Percentiles rank a stretch among this genome's conserved stretches.
Conservation (phyloP, 1,139 yeast species). For the Saccharomyces pastorianus region DNA sequence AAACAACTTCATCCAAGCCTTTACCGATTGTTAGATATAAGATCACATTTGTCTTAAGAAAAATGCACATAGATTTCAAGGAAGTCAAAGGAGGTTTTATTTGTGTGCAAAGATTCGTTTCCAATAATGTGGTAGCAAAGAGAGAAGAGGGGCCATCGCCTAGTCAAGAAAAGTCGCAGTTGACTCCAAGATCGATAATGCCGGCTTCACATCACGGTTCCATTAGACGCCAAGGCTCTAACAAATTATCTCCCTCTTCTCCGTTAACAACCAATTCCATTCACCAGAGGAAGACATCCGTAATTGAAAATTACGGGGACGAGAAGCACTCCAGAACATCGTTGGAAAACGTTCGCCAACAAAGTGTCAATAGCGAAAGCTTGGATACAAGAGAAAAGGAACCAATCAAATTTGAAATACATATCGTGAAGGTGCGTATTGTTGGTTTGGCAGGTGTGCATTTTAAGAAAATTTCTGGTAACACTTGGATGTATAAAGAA, state of each 20-base stretch:
- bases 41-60: conserved; percentile 66
- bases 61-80: conserved; percentile 67
- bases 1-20: conserved; percentile 88
- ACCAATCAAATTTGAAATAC: conserved; percentile 73
- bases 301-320: not conserved
- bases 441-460: conserved; percentile 90
- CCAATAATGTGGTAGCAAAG: not conserved
- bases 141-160: not conserved
- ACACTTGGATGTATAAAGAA: conserved; percentile 94
- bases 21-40: conserved; percentile 79
- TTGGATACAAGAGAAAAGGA: not conserved
- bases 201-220: not conserved
- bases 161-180: too few relatives aligned
- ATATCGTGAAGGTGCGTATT: conserved; percentile 85
- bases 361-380: not conserved
- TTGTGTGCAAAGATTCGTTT: conserved; percentile 42
- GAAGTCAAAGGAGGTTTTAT: conserved; percentile 93
- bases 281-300: not conserved
- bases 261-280: not conserved
- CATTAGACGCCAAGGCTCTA: not conserved
- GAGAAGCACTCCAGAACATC: not conserved
- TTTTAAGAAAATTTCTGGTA: conserved; percentile 86
- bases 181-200: not conserved
- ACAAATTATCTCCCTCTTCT: not conserved
- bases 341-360: not conserved